Evolutionary conservation across 805 yeast species (phyloP).

Genomic region (Clavispora vitiphila): DNA sequence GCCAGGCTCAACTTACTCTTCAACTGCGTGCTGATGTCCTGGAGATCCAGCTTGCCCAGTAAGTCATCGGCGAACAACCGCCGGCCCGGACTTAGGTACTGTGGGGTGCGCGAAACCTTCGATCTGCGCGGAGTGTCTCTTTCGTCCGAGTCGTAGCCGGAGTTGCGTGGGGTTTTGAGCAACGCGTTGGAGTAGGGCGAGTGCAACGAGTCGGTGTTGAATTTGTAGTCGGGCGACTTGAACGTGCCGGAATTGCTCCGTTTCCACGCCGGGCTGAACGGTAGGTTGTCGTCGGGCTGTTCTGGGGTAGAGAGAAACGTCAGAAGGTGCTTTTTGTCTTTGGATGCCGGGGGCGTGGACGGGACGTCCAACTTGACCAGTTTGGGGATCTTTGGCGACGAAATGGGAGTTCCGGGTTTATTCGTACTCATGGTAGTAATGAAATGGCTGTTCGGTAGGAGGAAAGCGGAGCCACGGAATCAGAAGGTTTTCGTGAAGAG

Average conservation of each 20-base stretch:
- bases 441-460: no score
- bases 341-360: conserved; percentile 24
- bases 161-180: conserved; percentile 30
- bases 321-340: conserved; percentile 22
- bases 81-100: conserved; percentile 36
- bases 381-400: conserved; percentile 29
- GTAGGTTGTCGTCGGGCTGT: conserved; percentile 23
- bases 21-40: conserved; percentile 35
- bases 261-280: conserved; percentile 37
- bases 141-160: conserved; percentile 29
- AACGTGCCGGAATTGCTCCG: conserved; percentile 26
- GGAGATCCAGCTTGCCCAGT: conserved; percentile 26
- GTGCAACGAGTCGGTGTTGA: conserved; percentile 19
- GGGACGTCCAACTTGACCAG: conserved; percentile 20
- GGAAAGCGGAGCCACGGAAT: no score
- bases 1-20: conserved; percentile 36
- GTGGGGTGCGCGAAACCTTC: conserved; percentile 36
- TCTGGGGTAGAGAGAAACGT: conserved; percentile 36
- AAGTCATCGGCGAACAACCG: conserved; percentile 30
- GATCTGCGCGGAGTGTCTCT: conserved; percentile 15
- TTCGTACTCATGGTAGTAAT: conserved; percentile 20
- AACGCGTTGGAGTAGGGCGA: conserved; percentile 24
- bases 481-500: no score
- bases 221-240: conserved; percentile 32
- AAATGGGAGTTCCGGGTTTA: conserved; percentile 30